These are phyloP conservation scores for Lactarius sanguifluus DNA, from an alignment of 768 basidiomycete genomes.

Conservation along the genomic window DNA sequence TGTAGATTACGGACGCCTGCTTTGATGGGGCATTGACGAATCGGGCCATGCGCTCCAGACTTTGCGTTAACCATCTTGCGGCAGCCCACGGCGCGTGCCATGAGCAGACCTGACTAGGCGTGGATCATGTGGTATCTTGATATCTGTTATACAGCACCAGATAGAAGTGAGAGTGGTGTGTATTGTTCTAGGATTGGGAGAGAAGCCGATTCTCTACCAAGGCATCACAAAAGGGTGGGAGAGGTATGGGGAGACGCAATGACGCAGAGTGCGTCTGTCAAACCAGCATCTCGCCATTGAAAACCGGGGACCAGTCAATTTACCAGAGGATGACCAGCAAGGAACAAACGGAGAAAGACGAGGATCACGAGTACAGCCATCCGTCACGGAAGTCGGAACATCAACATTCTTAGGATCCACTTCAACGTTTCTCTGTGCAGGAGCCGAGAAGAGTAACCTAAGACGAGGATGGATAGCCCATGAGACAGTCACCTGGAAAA, in stretches of 20 bases:
- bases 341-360: neutral
- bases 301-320: neutral
- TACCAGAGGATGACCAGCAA: neutral
- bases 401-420: neutral
- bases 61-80: neutral
- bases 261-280: neutral
- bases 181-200: neutral
- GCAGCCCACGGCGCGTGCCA: neutral
- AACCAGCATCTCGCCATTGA: neutral
- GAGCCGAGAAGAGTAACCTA: slow-evolving; percentile 2
- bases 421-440: neutral
- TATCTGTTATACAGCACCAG: neutral
- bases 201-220: neutral
- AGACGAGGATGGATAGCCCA: slow-evolving; percentile 2
- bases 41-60: neutral
- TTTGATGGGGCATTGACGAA: slow-evolving; percentile 11
- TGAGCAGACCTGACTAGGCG: neutral
- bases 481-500: neutral
- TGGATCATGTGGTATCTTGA: neutral
- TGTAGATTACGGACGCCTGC: neutral
- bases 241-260: neutral
- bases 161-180: neutral
- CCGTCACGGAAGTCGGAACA: neutral
- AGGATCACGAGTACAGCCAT: slow-evolving; percentile 4
- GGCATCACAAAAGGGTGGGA: too few species aligned